Evolutionary conservation across 2,329 filamentous ascomycete species (phyloP).

Genomic region (Septoria petroselini): DNA sequence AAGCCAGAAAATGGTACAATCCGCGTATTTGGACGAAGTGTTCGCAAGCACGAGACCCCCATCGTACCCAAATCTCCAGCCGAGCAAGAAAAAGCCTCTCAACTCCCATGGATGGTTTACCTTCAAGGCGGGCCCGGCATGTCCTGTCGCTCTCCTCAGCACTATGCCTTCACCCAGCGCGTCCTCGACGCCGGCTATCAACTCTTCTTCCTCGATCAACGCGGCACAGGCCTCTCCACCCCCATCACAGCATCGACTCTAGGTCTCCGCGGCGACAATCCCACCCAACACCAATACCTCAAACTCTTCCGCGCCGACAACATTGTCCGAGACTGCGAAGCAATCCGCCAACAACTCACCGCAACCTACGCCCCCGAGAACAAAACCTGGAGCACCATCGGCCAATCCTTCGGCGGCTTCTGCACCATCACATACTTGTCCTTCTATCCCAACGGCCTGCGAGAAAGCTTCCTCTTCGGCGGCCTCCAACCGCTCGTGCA

Average conservation of each 20-base stretch:
- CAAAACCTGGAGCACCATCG: slow-evolving; percentile 79
- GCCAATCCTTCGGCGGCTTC: slow-evolving; percentile 91
- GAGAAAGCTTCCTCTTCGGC: slow-evolving; percentile 79
- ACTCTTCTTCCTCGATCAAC: slow-evolving; percentile 79
- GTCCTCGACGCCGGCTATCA: slow-evolving; percentile 80
- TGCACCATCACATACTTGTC: slow-evolving; percentile 80
- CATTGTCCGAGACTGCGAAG: slow-evolving; percentile 86
- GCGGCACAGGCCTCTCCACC: slow-evolving; percentile 81
- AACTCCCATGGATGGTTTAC: slow-evolving; percentile 64
- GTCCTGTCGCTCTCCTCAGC: slow-evolving; percentile 71
- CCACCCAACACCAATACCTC: slow-evolving; percentile 74
- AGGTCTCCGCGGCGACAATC: slow-evolving; percentile 57
- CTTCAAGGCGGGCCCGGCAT: slow-evolving; percentile 85
- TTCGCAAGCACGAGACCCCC: slow-evolving; percentile 63
- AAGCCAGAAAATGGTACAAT: slow-evolving; percentile 61
- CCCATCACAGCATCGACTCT: slow-evolving; percentile 74
- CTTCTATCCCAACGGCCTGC: slow-evolving; percentile 66
- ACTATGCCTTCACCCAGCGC: slow-evolving; percentile 65
- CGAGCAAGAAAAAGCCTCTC: slow-evolving; percentile 48
- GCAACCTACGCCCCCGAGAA: slow-evolving; percentile 64
- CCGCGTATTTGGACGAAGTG: slow-evolving; percentile 74
- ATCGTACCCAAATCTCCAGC: slow-evolving; percentile 52
- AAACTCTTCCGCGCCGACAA: slow-evolving; percentile 84
- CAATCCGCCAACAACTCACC: slow-evolving; percentile 73
- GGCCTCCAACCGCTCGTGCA: slow-evolving; percentile 75